Evolutionary conservation across 2,329 filamentous ascomycete genomes (phyloP), one percentile per base, ranked within the genome.

Genomic region (Botryosphaeria agaves): DNA sequence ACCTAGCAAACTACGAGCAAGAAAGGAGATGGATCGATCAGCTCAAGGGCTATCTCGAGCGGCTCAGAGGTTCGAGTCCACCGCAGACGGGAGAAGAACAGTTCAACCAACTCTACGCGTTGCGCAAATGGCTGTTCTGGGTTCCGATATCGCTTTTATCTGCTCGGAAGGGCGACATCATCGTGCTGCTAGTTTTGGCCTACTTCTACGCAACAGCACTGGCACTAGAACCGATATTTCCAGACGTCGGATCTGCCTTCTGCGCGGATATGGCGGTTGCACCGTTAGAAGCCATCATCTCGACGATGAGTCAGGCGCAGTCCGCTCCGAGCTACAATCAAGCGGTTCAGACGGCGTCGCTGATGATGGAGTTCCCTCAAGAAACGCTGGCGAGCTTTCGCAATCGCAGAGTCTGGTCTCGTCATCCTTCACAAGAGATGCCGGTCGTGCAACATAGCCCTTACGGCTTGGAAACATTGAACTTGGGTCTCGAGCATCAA

Each of bases 61-160:
- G 57, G 8, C 41, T 64, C 19, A 44, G 55, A 34, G 42, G 45
- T 18, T 53, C 57, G 2, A 47, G 41, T 17, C 48, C 57, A 19
- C 49, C 61, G 11, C 52, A 56, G 30, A 55, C 55, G 2, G 72
- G 84, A 15, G 76, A 82, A 38, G 75, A 91, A 48, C 82, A 92
- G 47, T 95, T 94, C 49, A 78, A 84, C 45, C 79, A 85, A 39
- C 70, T 95, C 7, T 85, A 91, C 39, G 76, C 82, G 7, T 67
- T 98, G 35, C 71, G 85, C 32, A 80, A 81, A 42, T 94, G 87
- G 84, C 69, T 95, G 11, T 93, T 95, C 56, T 95, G 87, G 84
- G 72, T 93, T 32, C 89, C 89, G 1, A 75, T 93, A 19, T 73
- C 75, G 40, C 77, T 85, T 43, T 66, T 94, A 16, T 77, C 87